A percentile compares a stretch with the other conserved stretches of the same genome.
Conservation (phyloP, 768 basidiomycete species). For the Floccularia luteovirens region DNA sequence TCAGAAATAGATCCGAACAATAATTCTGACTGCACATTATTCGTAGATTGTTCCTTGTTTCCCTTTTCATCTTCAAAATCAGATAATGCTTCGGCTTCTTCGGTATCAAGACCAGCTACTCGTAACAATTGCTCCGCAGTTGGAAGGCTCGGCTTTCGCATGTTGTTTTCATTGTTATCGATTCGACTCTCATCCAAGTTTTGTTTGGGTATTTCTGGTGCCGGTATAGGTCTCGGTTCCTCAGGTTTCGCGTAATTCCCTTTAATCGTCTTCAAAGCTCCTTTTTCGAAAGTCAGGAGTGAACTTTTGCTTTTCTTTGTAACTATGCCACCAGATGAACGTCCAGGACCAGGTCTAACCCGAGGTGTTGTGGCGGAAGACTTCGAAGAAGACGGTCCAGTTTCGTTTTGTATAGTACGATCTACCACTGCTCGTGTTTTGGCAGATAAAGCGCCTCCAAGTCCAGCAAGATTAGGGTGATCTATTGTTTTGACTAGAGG, state of each 20-base stretch:
- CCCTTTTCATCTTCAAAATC: slow-evolving; percentile 49
- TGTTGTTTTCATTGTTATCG: too few species aligned
- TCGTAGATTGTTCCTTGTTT: background rate
- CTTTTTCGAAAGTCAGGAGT: slow-evolving; percentile 45
- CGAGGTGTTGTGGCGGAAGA: too few species aligned
- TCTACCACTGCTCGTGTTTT: slow-evolving; percentile 35
- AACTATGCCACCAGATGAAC: slow-evolving; percentile 35
- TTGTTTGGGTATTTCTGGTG: too few species aligned
- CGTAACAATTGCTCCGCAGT: slow-evolving; percentile 39
- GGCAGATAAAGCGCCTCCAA: slow-evolving; percentile 35
- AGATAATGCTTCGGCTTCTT: slow-evolving; percentile 32
- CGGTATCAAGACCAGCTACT: slow-evolving; percentile 36
- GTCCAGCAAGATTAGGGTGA: slow-evolving; percentile 20
- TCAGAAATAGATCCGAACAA: slow-evolving; percentile 7
- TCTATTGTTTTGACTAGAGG: slow-evolving; percentile 50
- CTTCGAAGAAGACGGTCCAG: slow-evolving; percentile 12
- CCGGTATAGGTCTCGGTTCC: slow-evolving; percentile 1
- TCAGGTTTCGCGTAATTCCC: slow-evolving; percentile 23
- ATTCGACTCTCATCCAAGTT: too few species aligned
- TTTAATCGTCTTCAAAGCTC: slow-evolving; percentile 41
- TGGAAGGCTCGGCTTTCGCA: slow-evolving; percentile 13
- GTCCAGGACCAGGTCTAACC: too few species aligned
- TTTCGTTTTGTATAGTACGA: background rate
- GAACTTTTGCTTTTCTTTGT: slow-evolving; percentile 37
- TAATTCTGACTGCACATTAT: slow-evolving; percentile 1